Evolutionary conservation across 306 rosid species (phyloP), one percentile per base, ranked within the genome.

Genomic region (Fragaria iinumae): DNA sequence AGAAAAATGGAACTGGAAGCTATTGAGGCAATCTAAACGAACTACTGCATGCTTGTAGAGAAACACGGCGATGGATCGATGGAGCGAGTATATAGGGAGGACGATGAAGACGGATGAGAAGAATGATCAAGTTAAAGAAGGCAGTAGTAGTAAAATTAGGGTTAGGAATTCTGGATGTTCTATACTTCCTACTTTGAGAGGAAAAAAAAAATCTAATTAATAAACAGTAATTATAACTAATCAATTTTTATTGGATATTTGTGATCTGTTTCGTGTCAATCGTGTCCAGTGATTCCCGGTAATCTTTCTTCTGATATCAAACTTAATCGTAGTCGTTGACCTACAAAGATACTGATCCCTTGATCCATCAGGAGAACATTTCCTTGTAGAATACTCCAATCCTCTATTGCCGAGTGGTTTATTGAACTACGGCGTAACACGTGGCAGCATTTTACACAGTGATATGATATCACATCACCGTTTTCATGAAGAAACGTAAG

Each of bases 71-170:
- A 60, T 38, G 23, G 45, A 32, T 32, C 36, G 36, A 60, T n/a
- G 45, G 12, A 27, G 47, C 25, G 70, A 34, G 43, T 41, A 14
- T 56, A 56, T 57, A 4, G 68, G 68, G 68, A 16, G 69, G 77
- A 73, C 68, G 56, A 73, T 6, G 68, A 73, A 57, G 77, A 73
- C 77, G 23, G 25, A 52, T n/a, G n/a, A 72, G 53, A 14, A 73
- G 67, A 56, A 56, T 23, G 52, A 48, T 48, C 52, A 39, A 73
- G 27, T 73, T 44, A 73, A 3, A 14, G 77, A 39, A 41, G 55
- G 68, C 23, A 39, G 77, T 21, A 57, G 77, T 21, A 57, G 76
- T 55, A 10, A 41, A 3, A 57, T 43, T 57, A 73, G 43, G 69
- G 56, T 73, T 41, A 57, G 25, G 7, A 60, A 7, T 53, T 53